A percentile compares a stretch with the other conserved stretches of the same genome.
phyloP scores from a whole-genome alignment of 352 stramenopile species.

The Phytophthora pistaciae region DNA sequence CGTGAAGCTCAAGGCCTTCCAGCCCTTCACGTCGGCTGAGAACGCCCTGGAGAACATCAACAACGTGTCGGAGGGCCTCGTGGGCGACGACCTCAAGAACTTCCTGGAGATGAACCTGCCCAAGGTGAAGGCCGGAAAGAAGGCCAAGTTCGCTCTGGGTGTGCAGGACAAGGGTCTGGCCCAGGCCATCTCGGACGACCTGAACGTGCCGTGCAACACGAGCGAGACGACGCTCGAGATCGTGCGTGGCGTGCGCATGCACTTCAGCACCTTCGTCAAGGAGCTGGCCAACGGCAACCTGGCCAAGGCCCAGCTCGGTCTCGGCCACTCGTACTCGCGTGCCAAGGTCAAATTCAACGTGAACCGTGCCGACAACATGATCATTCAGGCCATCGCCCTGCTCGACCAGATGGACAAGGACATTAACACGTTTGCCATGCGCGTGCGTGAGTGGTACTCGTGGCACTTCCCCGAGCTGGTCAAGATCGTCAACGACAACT shows the following conservation, averaged over 20 bases:
- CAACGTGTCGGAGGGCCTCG: conserved; percentile 96
- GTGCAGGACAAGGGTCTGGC: conserved; percentile 95
- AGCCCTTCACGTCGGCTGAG: conserved; percentile 99
- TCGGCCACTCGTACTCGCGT: conserved; percentile 99
- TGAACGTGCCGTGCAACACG: conserved; percentile 95
- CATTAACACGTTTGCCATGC: conserved; percentile 99
- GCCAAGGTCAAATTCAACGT: conserved; percentile 99
- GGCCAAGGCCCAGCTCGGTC: conserved; percentile 98
- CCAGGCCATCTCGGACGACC: conserved; percentile 96
- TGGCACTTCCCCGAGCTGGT: conserved; percentile 99
- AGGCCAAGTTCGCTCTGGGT: conserved; percentile 90
- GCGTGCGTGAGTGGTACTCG: conserved; percentile 99
- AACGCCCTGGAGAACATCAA: conserved; percentile 99
- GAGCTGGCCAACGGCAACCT: conserved; percentile 96
- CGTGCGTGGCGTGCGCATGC: conserved; percentile 95
- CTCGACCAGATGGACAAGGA: conserved; percentile 99
- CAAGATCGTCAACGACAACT: conserved; percentile 99
- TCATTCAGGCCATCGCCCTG: conserved; percentile 99
- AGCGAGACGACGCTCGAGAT: conserved; percentile 99
- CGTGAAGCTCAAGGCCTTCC: conserved; percentile 99
- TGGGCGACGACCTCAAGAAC: conserved; percentile 95
- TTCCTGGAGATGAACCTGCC: conserved; percentile 99
- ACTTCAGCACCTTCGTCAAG: conserved; percentile 99
- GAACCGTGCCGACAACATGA: conserved; percentile 99
- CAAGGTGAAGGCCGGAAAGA: conserved; percentile 95